Conservation (phyloP, 148 eudicot species). For the Linanthus parryae region DNA sequence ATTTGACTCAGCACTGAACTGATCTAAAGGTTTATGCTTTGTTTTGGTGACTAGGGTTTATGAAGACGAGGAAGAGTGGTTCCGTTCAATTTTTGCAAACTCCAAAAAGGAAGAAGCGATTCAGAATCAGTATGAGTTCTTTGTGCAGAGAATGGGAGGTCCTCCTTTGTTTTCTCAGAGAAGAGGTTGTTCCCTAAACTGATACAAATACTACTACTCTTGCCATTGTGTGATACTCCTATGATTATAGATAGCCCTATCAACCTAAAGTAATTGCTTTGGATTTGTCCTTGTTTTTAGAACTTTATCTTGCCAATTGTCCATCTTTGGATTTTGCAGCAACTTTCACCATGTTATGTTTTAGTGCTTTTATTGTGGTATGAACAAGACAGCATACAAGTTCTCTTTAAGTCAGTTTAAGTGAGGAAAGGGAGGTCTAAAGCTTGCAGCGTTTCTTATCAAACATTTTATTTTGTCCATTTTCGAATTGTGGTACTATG, state of each 20-base stretch:
- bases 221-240: background rate
- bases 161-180: constrained; percentile 79
- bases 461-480: no score
- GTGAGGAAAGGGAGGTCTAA: no score
- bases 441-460: no score
- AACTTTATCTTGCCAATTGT: constrained; percentile 1
- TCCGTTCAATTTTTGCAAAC: constrained; percentile 75
- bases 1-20: no score
- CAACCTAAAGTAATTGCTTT: background rate
- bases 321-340: background rate
- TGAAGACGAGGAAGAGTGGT: constrained; percentile 95
- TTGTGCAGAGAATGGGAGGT: constrained; percentile 94
- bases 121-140: constrained; percentile 92
- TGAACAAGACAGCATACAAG: no score
- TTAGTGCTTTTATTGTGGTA: no score
- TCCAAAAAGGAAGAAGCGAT: constrained; percentile 91
- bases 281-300: background rate
- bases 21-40: background rate
- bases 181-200: no score
- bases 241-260: background rate
- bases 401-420: no score
- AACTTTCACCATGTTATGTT: no score
- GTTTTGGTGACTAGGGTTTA: constrained; percentile 51
- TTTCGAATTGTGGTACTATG: no score
- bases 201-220: no score